Evolutionary conservation across 495 filamentous ascomycete species (phyloP).

Genomic region (Annulohypoxylon bovei): DNA sequence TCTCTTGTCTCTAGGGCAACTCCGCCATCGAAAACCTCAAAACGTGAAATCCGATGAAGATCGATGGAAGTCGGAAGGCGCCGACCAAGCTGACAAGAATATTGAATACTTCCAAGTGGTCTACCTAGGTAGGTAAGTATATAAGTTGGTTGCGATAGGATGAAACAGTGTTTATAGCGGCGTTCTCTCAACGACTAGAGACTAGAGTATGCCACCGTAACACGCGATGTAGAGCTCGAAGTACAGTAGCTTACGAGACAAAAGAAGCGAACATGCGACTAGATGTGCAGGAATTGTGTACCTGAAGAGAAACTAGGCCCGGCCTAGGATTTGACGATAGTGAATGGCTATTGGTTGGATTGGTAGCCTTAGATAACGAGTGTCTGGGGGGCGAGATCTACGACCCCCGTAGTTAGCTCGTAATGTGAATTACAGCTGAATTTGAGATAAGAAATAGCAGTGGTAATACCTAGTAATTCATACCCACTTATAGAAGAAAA

Average conservation of each 20-base stretch:
- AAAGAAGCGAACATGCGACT: slow-evolving; percentile 16
- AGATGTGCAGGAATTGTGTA: slow-evolving; percentile 11
- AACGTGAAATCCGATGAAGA: neutral
- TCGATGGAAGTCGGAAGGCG: slow-evolving; percentile 26
- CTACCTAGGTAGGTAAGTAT: too few relatives aligned
- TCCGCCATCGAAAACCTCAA: slow-evolving; percentile 16
- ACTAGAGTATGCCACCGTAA: slow-evolving; percentile 19
- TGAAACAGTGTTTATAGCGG: slow-evolving; percentile 28
- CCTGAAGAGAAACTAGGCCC: slow-evolving; percentile 10
- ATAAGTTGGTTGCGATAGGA: slow-evolving; percentile 1
- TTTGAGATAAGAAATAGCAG: slow-evolving; percentile 4
- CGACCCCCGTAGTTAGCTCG: slow-evolving; percentile 12
- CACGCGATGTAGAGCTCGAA: slow-evolving; percentile 20
- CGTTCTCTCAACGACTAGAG: slow-evolving; percentile 9
- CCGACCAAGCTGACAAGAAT: slow-evolving; percentile 19
- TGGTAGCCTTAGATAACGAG: slow-evolving; percentile 26
- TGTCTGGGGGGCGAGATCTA: slow-evolving; percentile 15
- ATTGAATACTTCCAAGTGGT: neutral
- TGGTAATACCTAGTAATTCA: neutral
- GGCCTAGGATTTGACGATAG: neutral
- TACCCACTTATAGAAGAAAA: slow-evolving; percentile 3
- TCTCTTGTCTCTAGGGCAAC: slow-evolving; percentile 16
- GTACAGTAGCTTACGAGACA: slow-evolving; percentile 5
- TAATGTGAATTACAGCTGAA: slow-evolving; percentile 15
- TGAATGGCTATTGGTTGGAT: slow-evolving; percentile 25